phyloP scores from a whole-genome alignment of 2,329 filamentous ascomycete genomes.

The Colletotrichum falcatum region DNA sequence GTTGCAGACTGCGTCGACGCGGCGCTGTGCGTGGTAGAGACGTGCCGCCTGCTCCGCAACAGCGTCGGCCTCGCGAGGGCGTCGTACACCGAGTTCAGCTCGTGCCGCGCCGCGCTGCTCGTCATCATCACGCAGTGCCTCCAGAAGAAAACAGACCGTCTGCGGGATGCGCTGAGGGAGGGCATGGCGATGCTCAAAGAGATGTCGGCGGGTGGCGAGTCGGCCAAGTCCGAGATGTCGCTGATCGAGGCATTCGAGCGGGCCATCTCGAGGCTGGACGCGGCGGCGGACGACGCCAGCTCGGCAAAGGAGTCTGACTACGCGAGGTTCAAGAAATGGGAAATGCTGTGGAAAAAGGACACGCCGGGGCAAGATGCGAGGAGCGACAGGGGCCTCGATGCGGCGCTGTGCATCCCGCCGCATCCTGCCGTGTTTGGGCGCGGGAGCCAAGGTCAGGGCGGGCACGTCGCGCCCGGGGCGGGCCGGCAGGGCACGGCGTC shows the following conservation, averaged over 20 bases:
- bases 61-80: constrained; percentile 65
- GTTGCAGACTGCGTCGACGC: constrained; percentile 65
- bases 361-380: constrained; percentile 45
- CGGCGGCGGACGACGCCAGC: constrained; percentile 52
- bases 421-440: constrained; percentile 29
- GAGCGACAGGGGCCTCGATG: constrained; percentile 42
- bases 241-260: constrained; percentile 65
- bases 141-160: constrained; percentile 52
- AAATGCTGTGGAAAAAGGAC: constrained; percentile 59
- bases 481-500: constrained; percentile 43
- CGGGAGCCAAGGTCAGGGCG: constrained; percentile 6
- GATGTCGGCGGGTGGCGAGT: constrained; percentile 65
- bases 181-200: constrained; percentile 64
- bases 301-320: constrained; percentile 59
- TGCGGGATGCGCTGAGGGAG: constrained; percentile 60
- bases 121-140: constrained; percentile 58
- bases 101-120: constrained; percentile 65
- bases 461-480: constrained; percentile 35
- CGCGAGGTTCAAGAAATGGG: constrained; percentile 52
- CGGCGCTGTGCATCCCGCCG: constrained; percentile 31
- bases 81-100: constrained; percentile 68
- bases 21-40: constrained; percentile 62
- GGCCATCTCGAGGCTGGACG: constrained; percentile 59
- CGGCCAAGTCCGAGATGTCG: constrained; percentile 64
- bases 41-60: constrained; percentile 61